Evolutionary conservation across 2,329 filamentous ascomycete genomes (phyloP).

Genomic region (Dendrostoma leiphaemia): DNA sequence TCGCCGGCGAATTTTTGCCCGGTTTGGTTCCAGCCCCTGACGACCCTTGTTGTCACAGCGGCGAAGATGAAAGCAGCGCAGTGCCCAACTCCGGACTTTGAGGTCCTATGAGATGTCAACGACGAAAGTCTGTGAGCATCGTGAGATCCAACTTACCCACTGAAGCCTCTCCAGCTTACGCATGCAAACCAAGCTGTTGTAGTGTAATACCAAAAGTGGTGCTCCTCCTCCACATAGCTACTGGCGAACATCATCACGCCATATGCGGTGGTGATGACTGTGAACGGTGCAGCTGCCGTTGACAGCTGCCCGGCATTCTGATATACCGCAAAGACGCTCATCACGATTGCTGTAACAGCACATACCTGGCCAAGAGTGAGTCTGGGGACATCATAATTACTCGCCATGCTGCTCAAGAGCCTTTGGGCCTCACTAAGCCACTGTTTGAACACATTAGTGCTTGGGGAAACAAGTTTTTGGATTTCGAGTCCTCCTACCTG

Average conservation of each 20-base stretch:
- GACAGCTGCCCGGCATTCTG: slow-evolving; percentile 22
- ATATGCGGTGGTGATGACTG: slow-evolving; percentile 60
- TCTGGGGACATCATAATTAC: slow-evolving; percentile 77
- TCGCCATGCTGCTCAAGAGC: slow-evolving; percentile 84
- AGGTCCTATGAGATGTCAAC: slow-evolving; percentile 19
- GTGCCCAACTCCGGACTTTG: slow-evolving; percentile 26
- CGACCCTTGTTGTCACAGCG: slow-evolving; percentile 62
- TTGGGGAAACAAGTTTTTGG: not conserved
- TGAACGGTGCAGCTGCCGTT: slow-evolving; percentile 41
- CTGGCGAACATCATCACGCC: slow-evolving; percentile 94
- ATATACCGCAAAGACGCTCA: slow-evolving; percentile 40
- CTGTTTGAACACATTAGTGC: slow-evolving; percentile 24
- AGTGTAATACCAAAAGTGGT: slow-evolving; percentile 98
- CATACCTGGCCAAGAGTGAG: slow-evolving; percentile 48
- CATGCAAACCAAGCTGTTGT: slow-evolving; percentile 67
- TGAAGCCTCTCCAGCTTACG: slow-evolving; percentile 47
- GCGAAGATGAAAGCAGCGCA: slow-evolving; percentile 40
- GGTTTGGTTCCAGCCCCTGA: slow-evolving; percentile 90
- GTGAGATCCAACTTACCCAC: slow-evolving; percentile 30
- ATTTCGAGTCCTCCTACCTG: slow-evolving; percentile 30
- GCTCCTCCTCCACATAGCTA: slow-evolving; percentile 97
- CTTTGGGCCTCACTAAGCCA: slow-evolving; percentile 74
- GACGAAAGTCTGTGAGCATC: not conserved
- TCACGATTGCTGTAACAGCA: slow-evolving; percentile 33
- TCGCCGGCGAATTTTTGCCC: slow-evolving; percentile 94